Evolutionary conservation across 106 monocot genomes (phyloP), one percentile per base, ranked within the genome.

Genomic region (Apostasia shenzhenica): DNA sequence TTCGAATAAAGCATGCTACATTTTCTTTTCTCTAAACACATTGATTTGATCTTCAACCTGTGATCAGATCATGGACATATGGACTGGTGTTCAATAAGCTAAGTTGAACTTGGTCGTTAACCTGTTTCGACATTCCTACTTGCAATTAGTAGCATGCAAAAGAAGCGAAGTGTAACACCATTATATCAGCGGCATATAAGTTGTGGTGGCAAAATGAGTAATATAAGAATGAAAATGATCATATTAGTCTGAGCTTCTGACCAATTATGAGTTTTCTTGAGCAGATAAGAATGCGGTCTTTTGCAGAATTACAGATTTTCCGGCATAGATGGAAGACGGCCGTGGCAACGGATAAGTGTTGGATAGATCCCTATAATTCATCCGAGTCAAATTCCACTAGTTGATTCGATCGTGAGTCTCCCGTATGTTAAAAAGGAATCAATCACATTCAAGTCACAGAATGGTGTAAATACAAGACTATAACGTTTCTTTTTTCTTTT

Each of bases 291-390:
- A 49, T 26, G 11, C 70, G 78, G 26, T 82, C 82, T 61, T 78
- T 70, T 14, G 68, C 60, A 0, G 82, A 82, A 65, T 66, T 70
- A 38, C 56, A 60, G 66, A 66, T 82, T 49, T 82, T 82, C 61
- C 57, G 66, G 42, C 26, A 44, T 11, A 82, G 82, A 75, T 78
- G 78, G 82, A 48, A 75, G 14, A 56, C n/a, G 55, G 82, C 82
- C 44, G 78, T 45, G 41, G 70, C 61, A 13, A 55, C 54, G 5
- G 82, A 82, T 54, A 6, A 70, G 54, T 82, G 78, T 56, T 82
- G 82, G 78, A 73, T 38, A 13, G 82, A 82, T 71, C 82, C 78
- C 42, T 82, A 78, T 55, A 73, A 73, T 42, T 58, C 66, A 61
- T 45, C 40, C 14, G 57, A 40, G 14, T 48, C 40, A 0, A 58